Base-by-base conservation (phyloP, 129 eudicot genomes). In the sunflower (Helianthus annuus) region DNA sequence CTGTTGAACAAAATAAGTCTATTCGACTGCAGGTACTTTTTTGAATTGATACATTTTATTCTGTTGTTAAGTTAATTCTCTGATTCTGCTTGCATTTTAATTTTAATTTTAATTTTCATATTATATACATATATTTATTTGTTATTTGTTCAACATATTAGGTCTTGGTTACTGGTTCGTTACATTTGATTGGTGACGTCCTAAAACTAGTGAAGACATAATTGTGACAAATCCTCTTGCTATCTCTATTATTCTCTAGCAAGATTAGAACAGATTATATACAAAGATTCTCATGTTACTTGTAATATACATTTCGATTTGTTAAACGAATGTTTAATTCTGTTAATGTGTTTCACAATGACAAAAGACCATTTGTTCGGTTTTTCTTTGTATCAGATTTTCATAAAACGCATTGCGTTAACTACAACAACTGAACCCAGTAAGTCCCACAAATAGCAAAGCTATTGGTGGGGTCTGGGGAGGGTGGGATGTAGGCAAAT, bases 151-250 rank as follows among this genome's bases (percentile, higher is more conserved):
- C 66, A 53, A 44, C 63, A 72, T 57, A 38, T 79, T 78, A 93
- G 98, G 96, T 93, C 56, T 84, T 93, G 65, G 98, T 93, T 59
- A 93, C 95, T 6, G 96, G 98, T 19, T 93, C 98, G 52, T 76
- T 93, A 59, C 98, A 93, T 87, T 83, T 93, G 52, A 84, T 93
- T 44, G 98, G 98, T 9, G 98, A 93, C 46, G 95, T 87, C 12
- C 63, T 89, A 78, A 84, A 88, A 70, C 48, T 93, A 74, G 82
- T 85, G 69, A 92, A 85, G 91, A 89, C 83, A 82, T 85, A 80
- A 86, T 45, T 27, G 15, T 59, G 61, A 53, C 68, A 64, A 16
- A 12, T 15, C n/a, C 9, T 54, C 65, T 16, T 13, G 16, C 44
- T 12, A 40, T 39, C 45, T 65, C 64, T 40, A 22, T 39, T 40